A percentile compares a stretch with the other conserved stretches of the same genome.
Conservation (phyloP, 345 rosid species). For the Syzygium oleosum region DNA sequence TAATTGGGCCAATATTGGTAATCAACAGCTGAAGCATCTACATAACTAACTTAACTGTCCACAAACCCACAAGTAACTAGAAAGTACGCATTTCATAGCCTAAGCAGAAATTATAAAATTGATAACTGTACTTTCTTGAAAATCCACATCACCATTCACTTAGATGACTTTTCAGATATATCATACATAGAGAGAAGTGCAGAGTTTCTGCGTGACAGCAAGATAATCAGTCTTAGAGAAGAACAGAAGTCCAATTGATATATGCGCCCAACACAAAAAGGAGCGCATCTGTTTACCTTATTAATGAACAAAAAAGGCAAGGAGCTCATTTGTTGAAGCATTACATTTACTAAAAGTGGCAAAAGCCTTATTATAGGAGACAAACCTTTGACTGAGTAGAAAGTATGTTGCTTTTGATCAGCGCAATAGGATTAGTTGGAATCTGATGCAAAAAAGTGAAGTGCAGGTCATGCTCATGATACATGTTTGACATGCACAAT, state of each 20-base stretch:
- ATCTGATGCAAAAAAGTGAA: conserved; percentile 30
- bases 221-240: neutral
- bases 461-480: neutral
- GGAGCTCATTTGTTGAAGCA: neutral
- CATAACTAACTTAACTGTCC: neutral
- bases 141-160: neutral
- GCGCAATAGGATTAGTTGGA: conserved; percentile 67
- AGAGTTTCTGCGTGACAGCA: neutral
- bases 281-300: neutral
- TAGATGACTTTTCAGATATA: neutral
- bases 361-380: conserved; percentile 1
- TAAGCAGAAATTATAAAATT: neutral
- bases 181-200: neutral
- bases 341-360: neutral
- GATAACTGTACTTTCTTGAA: neutral
- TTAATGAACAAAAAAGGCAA: neutral
- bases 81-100: neutral
- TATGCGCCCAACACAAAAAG: neutral
- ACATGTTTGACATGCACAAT: neutral
- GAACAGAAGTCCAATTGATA: neutral
- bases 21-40: neutral
- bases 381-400: conserved; percentile 81
- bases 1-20: neutral
- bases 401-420: conserved; percentile 59
- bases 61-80: neutral